A percentile compares a stretch with the other conserved stretches of the same genome.
Conservation (phyloP, 768 basidiomycete species). For the Phaeotremella skinneri region DNA sequence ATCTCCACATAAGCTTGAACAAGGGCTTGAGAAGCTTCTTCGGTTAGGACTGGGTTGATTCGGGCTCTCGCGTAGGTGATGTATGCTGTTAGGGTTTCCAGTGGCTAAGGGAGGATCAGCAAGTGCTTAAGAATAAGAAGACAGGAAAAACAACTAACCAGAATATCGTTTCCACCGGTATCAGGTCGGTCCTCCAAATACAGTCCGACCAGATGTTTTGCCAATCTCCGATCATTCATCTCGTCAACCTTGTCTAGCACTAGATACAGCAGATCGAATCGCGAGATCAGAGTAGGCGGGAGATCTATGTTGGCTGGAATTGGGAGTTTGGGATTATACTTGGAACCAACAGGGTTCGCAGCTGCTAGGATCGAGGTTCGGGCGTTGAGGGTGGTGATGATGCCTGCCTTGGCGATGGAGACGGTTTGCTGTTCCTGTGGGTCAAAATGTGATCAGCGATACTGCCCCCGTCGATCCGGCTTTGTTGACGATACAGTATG, state of each 20-base stretch:
- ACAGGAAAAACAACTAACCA: slow-evolving; percentile 59
- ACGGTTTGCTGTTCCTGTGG: slow-evolving; percentile 97
- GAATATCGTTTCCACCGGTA: slow-evolving; percentile 64
- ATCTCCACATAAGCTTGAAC: slow-evolving; percentile 88
- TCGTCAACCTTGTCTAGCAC: slow-evolving; percentile 95
- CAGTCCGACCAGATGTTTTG: slow-evolving; percentile 85
- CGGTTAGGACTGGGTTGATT: slow-evolving; percentile 80
- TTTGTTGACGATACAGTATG: background rate
- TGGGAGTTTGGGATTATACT: slow-evolving; percentile 86
- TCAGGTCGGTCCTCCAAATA: slow-evolving; percentile 88
- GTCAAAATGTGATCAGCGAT: slow-evolving; percentile 1
- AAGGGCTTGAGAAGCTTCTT: slow-evolving; percentile 78
- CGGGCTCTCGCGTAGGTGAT: slow-evolving; percentile 87
- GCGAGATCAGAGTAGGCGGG: slow-evolving; percentile 94
- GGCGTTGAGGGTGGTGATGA: slow-evolving; percentile 96
- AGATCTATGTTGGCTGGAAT: slow-evolving; percentile 96
- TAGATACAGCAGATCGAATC: slow-evolving; percentile 94
- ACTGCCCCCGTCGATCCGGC: background rate
- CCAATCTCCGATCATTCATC: slow-evolving; percentile 74
- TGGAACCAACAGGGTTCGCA: slow-evolving; percentile 93
- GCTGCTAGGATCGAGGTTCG: slow-evolving; percentile 96
- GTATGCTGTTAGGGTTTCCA: slow-evolving; percentile 87
- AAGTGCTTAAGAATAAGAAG: background rate
- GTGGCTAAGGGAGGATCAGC: slow-evolving; percentile 58
- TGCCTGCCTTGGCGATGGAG: slow-evolving; percentile 98